Conservation (phyloP, 2,329 filamentous ascomycete genomes). For the Pseudovirgaria hyperparasitica region DNA sequence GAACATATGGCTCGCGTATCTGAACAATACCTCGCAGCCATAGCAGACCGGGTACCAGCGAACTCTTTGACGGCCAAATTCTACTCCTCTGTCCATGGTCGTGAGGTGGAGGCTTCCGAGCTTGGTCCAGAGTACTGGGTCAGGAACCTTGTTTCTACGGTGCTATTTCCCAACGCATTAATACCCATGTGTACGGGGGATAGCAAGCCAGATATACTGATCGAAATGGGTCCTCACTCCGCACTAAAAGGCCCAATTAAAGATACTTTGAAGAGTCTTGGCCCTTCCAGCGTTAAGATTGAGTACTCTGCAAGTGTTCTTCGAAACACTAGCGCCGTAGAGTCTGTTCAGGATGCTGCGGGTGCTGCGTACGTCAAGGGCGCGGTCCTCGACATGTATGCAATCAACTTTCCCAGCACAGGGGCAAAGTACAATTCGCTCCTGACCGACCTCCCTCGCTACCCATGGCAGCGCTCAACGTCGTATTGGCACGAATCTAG, state of each 20-base stretch:
- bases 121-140: conserved; percentile 1
- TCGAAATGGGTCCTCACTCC: conserved; percentile 2
- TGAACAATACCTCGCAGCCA: neutral
- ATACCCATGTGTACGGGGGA: neutral
- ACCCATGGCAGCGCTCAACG: conserved; percentile 1
- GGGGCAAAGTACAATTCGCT: neutral
- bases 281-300: neutral
- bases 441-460: conserved; percentile 1
- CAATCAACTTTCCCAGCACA: conserved; percentile 2
- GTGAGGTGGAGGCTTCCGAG: neutral
- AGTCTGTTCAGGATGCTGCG: neutral
- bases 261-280: neutral
- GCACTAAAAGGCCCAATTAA: conserved; percentile 1
- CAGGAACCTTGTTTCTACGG: conserved; percentile 1
- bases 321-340: neutral
- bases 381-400: neutral
- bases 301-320: neutral
- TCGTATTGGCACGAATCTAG: neutral
- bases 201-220: neutral
- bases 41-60: neutral
- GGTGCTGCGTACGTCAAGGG: neutral
- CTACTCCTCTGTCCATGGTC: neutral
- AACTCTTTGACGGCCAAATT: neutral
- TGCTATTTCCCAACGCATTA: neutral
- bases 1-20: conserved; percentile 10